phyloP scores from a whole-genome alignment of 306 rosid species.

The Purshia tridentata region DNA sequence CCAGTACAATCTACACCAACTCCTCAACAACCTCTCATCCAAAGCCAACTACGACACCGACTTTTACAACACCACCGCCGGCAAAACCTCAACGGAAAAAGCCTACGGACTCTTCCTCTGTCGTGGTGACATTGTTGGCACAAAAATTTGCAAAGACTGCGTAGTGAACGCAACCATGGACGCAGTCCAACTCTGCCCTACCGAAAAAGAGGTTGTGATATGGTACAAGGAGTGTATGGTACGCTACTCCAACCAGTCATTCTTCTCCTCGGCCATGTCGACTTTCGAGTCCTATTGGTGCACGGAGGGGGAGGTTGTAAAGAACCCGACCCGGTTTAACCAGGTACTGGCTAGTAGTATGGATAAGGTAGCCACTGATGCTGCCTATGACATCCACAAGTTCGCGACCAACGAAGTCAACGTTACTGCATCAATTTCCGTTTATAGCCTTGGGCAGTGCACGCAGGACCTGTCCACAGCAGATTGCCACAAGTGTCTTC shows the following conservation, averaged over 20 bases:
- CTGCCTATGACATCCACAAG: not conserved
- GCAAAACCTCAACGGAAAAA: not conserved
- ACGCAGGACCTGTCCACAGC: constrained; percentile 15
- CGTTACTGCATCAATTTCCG: not conserved
- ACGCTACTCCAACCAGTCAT: no score
- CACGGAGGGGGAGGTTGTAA: no score
- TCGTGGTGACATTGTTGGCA: not conserved
- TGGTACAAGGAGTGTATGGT: not conserved
- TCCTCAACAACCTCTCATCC: no score
- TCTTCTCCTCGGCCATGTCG: no score
- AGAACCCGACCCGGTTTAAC: not conserved
- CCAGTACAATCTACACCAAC: no score
- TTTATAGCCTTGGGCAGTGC: constrained; percentile 33
- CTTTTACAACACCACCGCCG: no score
- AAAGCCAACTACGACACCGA: no score
- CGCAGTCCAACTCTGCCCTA: not conserved
- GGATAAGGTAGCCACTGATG: not conserved
- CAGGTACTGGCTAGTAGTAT: not conserved
- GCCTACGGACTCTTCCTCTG: not conserved
- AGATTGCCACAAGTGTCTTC: constrained; percentile 13
- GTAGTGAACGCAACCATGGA: not conserved
- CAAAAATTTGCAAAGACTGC: not conserved
- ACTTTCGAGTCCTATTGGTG: no score
- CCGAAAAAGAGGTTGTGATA: not conserved
- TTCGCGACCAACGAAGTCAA: constrained; percentile 2